Conservation (phyloP, 2,329 filamentous ascomycete genomes). For the Stagonosporopsis rhizophila region DNA sequence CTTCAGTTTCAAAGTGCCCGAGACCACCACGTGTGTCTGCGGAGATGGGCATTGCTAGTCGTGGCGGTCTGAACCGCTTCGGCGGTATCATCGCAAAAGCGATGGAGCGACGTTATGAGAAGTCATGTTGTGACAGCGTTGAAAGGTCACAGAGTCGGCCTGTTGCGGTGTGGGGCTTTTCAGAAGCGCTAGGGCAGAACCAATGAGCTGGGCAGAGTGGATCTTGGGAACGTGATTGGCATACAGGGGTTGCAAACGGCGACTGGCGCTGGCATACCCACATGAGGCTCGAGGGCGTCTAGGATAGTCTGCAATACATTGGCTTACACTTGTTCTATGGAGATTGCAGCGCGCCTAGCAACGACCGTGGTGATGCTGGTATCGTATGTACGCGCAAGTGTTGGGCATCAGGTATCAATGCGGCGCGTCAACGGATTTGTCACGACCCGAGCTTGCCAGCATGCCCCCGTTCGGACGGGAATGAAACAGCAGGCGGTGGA, state of each 20-base stretch:
- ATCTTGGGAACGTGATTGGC: conserved; percentile 35
- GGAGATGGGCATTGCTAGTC: conserved; percentile 3
- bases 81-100: conserved; percentile 1
- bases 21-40: conserved; percentile 8
- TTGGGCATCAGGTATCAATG: conserved; percentile 9
- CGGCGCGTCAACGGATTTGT: conserved; percentile 10
- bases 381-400: conserved; percentile 2
- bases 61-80: conserved; percentile 4
- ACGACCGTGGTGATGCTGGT: conserved; percentile 1
- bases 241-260: conserved; percentile 21
- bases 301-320: conserved; percentile 30
- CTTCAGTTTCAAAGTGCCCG: conserved; percentile 1
- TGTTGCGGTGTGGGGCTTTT: conserved; percentile 28
- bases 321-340: conserved; percentile 14
- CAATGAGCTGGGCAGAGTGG: conserved; percentile 34
- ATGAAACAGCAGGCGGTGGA: conserved; percentile 17
- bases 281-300: conserved; percentile 15
- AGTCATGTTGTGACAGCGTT: conserved; percentile 4
- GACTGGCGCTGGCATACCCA: conserved; percentile 27
- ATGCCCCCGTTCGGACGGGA: conserved; percentile 15
- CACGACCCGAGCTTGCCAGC: conserved; percentile 12
- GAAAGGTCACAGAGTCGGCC: conserved; percentile 9
- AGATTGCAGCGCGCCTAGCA: conserved; percentile 9
- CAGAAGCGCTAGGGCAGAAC: conserved; percentile 34
- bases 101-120: background rate